A percentile compares a stretch with the other conserved stretches of the same genome.
phyloP scores from a whole-genome alignment of 2,329 filamentous ascomycete genomes.

The Alternaria rosae region DNA sequence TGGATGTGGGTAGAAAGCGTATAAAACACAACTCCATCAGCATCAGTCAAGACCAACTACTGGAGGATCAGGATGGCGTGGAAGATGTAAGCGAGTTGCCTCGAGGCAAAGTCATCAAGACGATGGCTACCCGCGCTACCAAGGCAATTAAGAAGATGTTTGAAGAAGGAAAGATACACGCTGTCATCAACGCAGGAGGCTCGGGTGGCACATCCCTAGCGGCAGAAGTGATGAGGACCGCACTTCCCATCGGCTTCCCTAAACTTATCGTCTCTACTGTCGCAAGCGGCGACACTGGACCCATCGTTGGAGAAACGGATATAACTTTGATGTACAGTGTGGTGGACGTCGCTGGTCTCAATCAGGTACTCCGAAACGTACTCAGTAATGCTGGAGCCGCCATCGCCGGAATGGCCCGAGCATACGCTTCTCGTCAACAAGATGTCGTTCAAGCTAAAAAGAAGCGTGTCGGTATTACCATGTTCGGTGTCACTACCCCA shows the following conservation, averaged over 20 bases:
- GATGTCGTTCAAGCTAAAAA: slow-evolving; percentile 26
- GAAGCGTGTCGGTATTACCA: slow-evolving; percentile 69
- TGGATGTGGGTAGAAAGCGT: slow-evolving; percentile 63
- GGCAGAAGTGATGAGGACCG: slow-evolving; percentile 66
- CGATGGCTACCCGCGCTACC: slow-evolving; percentile 61
- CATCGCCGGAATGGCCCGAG: slow-evolving; percentile 64
- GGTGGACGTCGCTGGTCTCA: slow-evolving; percentile 73
- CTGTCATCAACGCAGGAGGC: slow-evolving; percentile 67
- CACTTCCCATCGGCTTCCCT: slow-evolving; percentile 70
- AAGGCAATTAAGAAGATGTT: slow-evolving; percentile 53
- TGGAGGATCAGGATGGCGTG: slow-evolving; percentile 41
- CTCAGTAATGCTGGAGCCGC: slow-evolving; percentile 69
- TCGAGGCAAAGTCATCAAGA: slow-evolving; percentile 64
- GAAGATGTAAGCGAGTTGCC: slow-evolving; percentile 51
- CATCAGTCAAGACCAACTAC: slow-evolving; percentile 54
- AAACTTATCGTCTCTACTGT: slow-evolving; percentile 76
- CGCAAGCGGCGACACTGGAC: slow-evolving; percentile 70
- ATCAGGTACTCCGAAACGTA: slow-evolving; percentile 64
- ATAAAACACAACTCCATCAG: slow-evolving; percentile 57
- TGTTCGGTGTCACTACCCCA: slow-evolving; percentile 78
- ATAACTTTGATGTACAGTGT: slow-evolving; percentile 75
- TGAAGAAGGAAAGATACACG: slow-evolving; percentile 56
- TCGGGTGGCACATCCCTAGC: slow-evolving; percentile 69
- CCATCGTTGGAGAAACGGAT: slow-evolving; percentile 72
- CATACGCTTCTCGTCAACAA: slow-evolving; percentile 46